Conservation (phyloP, 1,284 basidiomycete species). For the Pterula multifida region DNA sequence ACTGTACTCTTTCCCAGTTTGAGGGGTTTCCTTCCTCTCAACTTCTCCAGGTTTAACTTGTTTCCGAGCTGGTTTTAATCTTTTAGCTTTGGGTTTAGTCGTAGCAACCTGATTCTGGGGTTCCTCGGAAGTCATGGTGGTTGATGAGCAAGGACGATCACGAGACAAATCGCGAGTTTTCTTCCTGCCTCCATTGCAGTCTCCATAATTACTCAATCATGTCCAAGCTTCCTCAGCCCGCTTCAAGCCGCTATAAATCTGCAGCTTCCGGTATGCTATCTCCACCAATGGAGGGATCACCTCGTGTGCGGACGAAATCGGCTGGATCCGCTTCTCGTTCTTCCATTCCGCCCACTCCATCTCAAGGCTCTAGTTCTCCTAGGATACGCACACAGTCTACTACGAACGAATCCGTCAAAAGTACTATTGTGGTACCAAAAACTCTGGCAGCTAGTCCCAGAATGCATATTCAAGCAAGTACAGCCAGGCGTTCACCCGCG, state of each 20-base stretch:
- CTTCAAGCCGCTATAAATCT: background rate
- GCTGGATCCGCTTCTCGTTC: background rate
- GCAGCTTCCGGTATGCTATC: background rate
- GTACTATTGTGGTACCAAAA: background rate
- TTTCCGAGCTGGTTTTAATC: slow-evolving; percentile 74
- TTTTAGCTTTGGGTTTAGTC: slow-evolving; percentile 27
- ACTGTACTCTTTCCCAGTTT: slow-evolving; percentile 95
- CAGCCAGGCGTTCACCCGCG: background rate
- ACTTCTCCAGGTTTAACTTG: slow-evolving; percentile 86
- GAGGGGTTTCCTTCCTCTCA: slow-evolving; percentile 76
- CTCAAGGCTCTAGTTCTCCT: background rate
- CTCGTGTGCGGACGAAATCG: background rate
- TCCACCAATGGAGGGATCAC: background rate
- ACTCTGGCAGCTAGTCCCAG: background rate
- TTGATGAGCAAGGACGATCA: background rate
- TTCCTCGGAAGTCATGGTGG: background rate
- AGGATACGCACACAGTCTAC: background rate
- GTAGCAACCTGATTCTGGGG: slow-evolving; percentile 4
- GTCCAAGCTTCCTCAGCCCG: background rate
- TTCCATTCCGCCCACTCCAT: background rate
- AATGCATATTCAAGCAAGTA: background rate
- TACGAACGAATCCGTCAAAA: background rate
- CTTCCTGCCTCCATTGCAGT: background rate
- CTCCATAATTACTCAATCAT: background rate
- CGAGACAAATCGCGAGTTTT: background rate